A percentile compares a stretch with the other conserved stretches of the same genome.
phyloP scores from a whole-genome alignment of 73 alveolate genomes.

The Paramecium tetraurelia region DNA sequence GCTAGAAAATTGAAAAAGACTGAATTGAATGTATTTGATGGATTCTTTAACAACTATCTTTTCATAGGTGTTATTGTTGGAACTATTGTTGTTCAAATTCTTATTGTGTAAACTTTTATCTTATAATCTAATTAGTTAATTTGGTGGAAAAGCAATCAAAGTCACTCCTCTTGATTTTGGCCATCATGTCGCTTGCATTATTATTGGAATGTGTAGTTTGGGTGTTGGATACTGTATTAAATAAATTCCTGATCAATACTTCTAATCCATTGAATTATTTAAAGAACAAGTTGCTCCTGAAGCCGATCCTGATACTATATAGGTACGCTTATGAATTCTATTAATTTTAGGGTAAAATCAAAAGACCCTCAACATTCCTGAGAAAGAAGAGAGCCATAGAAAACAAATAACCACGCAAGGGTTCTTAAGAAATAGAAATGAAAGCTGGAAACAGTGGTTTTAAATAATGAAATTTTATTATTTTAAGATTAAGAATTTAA shows the following conservation, averaged over 20 bases:
- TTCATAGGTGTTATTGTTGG: slow-evolving; percentile 73
- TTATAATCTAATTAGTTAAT: slow-evolving; percentile 51
- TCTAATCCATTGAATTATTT: not conserved
- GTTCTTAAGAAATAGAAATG: slow-evolving; percentile 4
- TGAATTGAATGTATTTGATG: slow-evolving; percentile 86
- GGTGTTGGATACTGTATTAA: slow-evolving; percentile 67
- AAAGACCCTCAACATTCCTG: slow-evolving; percentile 25
- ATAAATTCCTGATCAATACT: slow-evolving; percentile 42
- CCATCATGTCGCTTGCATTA: slow-evolving; percentile 77
- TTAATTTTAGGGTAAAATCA: not conserved
- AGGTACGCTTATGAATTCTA: not conserved
- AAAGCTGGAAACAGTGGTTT: not conserved
- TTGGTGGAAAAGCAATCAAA: slow-evolving; percentile 87
- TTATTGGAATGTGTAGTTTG: slow-evolving; percentile 73
- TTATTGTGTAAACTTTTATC: slow-evolving; percentile 65
- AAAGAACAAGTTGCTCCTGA: not conserved
- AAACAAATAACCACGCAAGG: not conserved
- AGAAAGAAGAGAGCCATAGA: slow-evolving; percentile 39
- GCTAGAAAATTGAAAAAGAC: slow-evolving; percentile 80
- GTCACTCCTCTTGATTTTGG: slow-evolving; percentile 71
- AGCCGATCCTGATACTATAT: not conserved
- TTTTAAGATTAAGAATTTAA: not conserved
- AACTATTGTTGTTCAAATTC: slow-evolving; percentile 78
- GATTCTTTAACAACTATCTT: slow-evolving; percentile 82
- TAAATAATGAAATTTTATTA: not conserved